Base-by-base conservation (phyloP, 2,329 filamentous ascomycete species). In the Dactylellina sp. region DNA sequence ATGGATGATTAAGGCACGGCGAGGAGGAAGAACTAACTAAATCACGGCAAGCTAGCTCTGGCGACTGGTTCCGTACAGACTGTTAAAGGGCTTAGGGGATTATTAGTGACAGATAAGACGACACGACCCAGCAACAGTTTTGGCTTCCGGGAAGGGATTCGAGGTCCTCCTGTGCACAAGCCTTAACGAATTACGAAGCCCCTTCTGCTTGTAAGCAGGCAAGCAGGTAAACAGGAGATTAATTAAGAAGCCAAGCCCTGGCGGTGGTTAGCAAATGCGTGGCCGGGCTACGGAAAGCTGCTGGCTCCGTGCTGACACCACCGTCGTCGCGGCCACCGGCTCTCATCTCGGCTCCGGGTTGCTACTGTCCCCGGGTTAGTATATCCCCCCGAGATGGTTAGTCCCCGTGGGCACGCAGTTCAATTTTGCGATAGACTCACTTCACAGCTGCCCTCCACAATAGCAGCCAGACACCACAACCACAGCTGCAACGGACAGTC, bases 231-330 rank as follows among this genome's bases (percentile, higher is more conserved):
- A 53, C 49, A 35, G 18, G 24, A 25, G n/a, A 40, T 40, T 35
- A 35, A 35, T 12, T 12, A 35, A 35, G 32, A 6, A 35, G 6
- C 32, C 6, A 6, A 6, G 32, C 12, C 32, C 6, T 35, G 6
- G n/a, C n/a, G 37, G 4, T 40, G 4, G 9, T 40, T 40, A 35
- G 9, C 37, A 16, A 7, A 20, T 16, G n/a, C 4, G 2, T 47
- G 9, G 42, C 42, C n/a, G 18, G 16, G 42, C 42, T 35, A 25
- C 55, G 55, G 55, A 59, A n/a, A 47, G 24, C 55, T 37, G 16
- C n/a, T 35, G 44, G 18, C 57, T 61, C 57, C 57, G 57, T 50
- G 57, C 57, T 50, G 32, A 24, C 18, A 24, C 49, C 49, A 14
- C 16, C n/a, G 12, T 39, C 28, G 18, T 53, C 40, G 20, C 62